Evolutionary conservation across 106 monocot genomes (phyloP).

Genomic region (Narthecium ossifragum): DNA sequence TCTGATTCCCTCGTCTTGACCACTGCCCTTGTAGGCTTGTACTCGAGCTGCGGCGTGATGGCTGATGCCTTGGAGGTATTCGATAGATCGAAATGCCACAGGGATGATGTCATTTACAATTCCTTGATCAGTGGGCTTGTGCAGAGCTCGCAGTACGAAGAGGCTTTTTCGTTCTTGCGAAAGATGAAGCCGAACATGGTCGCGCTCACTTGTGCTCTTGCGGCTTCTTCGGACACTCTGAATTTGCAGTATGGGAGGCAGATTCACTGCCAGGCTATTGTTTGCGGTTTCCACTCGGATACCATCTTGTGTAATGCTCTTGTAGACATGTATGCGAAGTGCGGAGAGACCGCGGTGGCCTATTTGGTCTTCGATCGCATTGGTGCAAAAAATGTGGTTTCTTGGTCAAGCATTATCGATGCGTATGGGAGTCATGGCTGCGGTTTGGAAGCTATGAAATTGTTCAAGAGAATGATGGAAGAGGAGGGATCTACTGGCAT

Average conservation of each 20-base stretch:
- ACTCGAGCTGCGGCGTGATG: conserved; percentile 27
- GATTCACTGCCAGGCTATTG: conserved; percentile 28
- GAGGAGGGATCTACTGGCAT: conserved; percentile 1
- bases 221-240: conserved; percentile 21
- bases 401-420: conserved; percentile 52
- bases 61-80: conserved; percentile 22
- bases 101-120: conserved; percentile 24
- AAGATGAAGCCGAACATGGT: conserved; percentile 10
- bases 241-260: conserved; percentile 30
- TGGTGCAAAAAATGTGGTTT: conserved; percentile 23
- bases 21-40: conserved; percentile 30
- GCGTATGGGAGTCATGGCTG: conserved; percentile 38
- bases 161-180: conserved; percentile 24
- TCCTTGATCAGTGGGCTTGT: conserved; percentile 24
- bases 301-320: conserved; percentile 32
- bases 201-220: conserved; percentile 21
- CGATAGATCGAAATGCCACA: conserved; percentile 8
- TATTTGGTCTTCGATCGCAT: conserved; percentile 14
- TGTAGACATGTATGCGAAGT: conserved; percentile 44
- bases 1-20: conserved; percentile 17
- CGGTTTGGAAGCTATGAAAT: conserved; percentile 20
- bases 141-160: conserved; percentile 14
- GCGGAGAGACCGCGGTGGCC: conserved; percentile 18
- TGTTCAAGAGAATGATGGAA: conserved; percentile 30
- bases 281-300: conserved; percentile 17